phyloP scores from a whole-genome alignment of 2,329 filamentous ascomycete genomes.

The Xylaria sp. region DNA sequence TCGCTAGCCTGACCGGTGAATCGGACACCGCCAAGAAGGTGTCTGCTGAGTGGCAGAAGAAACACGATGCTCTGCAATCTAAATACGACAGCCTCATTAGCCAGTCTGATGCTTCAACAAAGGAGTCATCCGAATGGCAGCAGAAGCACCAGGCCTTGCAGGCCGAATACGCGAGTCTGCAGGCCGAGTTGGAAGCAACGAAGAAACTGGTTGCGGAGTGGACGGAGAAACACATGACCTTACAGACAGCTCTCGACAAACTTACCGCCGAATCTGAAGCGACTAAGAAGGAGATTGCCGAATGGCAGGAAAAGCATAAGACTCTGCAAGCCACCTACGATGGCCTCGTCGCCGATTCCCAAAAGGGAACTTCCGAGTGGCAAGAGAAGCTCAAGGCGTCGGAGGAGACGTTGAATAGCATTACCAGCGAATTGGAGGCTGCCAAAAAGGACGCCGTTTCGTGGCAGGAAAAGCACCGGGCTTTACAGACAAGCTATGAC shows the following conservation, averaged over 20 bases:
- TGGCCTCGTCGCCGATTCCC: conserved; percentile 35
- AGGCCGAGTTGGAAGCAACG: conserved; percentile 33
- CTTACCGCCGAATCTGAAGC: conserved; percentile 16
- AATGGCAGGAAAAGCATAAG: conserved; percentile 33
- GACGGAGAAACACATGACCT: conserved; percentile 14
- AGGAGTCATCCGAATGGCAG: conserved; percentile 30
- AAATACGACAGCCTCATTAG: conserved; percentile 36
- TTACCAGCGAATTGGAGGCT: conserved; percentile 43
- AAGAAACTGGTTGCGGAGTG: conserved; percentile 28
- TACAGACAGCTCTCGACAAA: conserved; percentile 5
- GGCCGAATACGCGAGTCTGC: conserved; percentile 21
- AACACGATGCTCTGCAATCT: conserved; percentile 22
- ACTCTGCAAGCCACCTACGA: conserved; percentile 30
- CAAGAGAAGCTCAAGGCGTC: conserved; percentile 39
- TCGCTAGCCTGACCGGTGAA: conserved; percentile 29
- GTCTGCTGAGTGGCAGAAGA: conserved; percentile 29
- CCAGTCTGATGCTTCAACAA: conserved; percentile 42
- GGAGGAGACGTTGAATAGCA: conserved; percentile 27
- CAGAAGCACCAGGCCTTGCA: conserved; percentile 30
- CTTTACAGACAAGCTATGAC: conserved; percentile 15
- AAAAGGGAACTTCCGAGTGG: conserved; percentile 29
- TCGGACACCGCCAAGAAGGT: conserved; percentile 33
- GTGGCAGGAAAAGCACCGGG: conserved; percentile 29
- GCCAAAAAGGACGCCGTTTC: conserved; percentile 35
- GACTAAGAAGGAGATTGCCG: conserved; percentile 32